Evolutionary conservation across 768 basidiomycete genomes (phyloP), one percentile per base, ranked within the genome.

Genomic region (Lentinula lateritia): DNA sequence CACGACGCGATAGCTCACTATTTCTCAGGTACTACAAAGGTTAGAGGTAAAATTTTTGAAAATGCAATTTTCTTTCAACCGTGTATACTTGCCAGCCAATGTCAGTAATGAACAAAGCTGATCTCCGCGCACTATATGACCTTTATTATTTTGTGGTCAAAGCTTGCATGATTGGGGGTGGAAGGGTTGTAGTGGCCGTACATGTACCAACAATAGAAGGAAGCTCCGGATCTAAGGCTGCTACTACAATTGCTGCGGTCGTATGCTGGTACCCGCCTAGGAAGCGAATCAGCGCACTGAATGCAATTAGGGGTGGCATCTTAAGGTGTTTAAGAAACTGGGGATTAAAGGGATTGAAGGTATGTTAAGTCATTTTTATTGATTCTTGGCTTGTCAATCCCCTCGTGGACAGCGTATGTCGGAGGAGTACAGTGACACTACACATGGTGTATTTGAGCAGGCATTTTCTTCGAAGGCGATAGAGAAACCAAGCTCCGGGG

Each of bases 251-350:
- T 13, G 56, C 56, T n/a, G 56, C 42, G 23, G 56, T 42, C 6
- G 56, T 23, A 36, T 58, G 56, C 28, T 58, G 56, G 56, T 58
- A 58, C n/a, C 56, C 56, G 0, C 56, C 56, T 5, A 18, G 56
- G 16, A 58, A 58, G 16, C 41, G 56, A 28, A 16, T 58, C 28
- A 58, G 12, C 8, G 28, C 20, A 15, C 4, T 43, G 39, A 58
- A 43, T 58, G 41, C 41, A 9, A 10, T 58, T 9, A 58, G 45
- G 56, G 23, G 56, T 13, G 56, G 56, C 0, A 18, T 58, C 0
- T 8, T 36, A 32, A 58, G 34, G 38, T 58, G 56, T 46, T 13
- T 58, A 43, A 39, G n/a, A 16, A 54, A 36, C 23, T 58, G 56
- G 56, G 42, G 56, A 28, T 2, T 43, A 12, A 20, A 28, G 1